These are phyloP conservation scores for Gleditsia sinensis DNA, from an alignment of 306 rosid species.

Conservation along the genomic window DNA sequence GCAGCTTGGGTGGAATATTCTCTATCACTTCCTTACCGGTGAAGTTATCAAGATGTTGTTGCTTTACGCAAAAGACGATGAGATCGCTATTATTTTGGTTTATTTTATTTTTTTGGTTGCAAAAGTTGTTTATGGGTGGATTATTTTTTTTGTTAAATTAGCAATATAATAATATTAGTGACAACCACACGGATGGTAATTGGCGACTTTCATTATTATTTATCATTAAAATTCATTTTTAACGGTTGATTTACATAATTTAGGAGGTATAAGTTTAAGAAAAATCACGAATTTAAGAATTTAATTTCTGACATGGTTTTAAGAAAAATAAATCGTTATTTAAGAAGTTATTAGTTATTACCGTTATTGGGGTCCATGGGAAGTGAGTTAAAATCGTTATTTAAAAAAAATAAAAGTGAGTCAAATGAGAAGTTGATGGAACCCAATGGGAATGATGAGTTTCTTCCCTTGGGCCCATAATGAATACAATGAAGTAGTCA, in stretches of 20 bases:
- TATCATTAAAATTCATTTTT: too few species aligned
- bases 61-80: background rate
- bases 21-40: background rate
- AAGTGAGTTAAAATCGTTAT: background rate
- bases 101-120: too few species aligned
- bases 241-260: too few species aligned
- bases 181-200: background rate
- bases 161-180: background rate
- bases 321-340: background rate
- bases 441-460: background rate
- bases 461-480: background rate
- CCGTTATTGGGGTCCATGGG: background rate
- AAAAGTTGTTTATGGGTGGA: background rate
- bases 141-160: background rate
- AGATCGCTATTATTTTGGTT: background rate
- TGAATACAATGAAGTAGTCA: background rate
- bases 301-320: background rate
- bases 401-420: too few species aligned
- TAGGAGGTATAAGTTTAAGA: too few species aligned
- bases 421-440: background rate
- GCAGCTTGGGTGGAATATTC: slow-evolving; percentile 3
- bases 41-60: background rate
- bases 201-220: too few species aligned
- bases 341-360: background rate
- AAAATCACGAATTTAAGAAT: too few species aligned